Evolutionary conservation across 164 flowering plant genomes (phyloP).

Genomic region (Stephania cephalantha): DNA sequence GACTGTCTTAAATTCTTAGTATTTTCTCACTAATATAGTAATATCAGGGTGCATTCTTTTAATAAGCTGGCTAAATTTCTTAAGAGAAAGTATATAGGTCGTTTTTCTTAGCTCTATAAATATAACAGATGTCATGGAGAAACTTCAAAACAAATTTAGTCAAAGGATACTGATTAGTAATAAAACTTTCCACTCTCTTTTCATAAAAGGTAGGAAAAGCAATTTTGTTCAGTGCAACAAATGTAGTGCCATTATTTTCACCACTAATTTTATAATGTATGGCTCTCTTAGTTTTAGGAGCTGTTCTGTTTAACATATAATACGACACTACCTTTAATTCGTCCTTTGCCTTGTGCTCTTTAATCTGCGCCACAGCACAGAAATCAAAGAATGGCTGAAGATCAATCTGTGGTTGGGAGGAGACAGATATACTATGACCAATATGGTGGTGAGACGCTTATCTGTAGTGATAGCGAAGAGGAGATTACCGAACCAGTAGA

Average conservation of each 20-base stretch:
- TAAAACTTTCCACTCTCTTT: neutral
- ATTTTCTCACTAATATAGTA: too few relatives aligned
- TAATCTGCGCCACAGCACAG: slow-evolving; percentile 47
- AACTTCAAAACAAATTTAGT: neutral
- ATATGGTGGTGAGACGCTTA: slow-evolving; percentile 80
- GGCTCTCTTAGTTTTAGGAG: neutral
- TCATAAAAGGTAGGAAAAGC: neutral
- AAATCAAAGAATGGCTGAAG: slow-evolving; percentile 98
- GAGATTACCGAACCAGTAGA: slow-evolving; percentile 68
- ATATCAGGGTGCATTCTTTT: too few relatives aligned
- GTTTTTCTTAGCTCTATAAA: neutral
- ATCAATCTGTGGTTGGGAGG: slow-evolving; percentile 91
- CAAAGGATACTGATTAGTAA: neutral
- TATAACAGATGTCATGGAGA: neutral
- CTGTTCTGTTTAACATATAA: neutral
- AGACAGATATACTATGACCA: slow-evolving; percentile 92
- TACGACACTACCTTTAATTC: neutral
- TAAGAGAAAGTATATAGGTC: neutral
- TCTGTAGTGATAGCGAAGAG: slow-evolving; percentile 97
- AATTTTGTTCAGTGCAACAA: neutral
- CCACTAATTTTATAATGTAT: neutral
- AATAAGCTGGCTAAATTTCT: neutral
- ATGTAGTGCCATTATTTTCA: neutral
- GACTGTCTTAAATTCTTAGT: neutral
- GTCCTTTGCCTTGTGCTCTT: slow-evolving; percentile 20